Base-by-base conservation (phyloP, 768 basidiomycete genomes). In the Pluteus cervinus region DNA sequence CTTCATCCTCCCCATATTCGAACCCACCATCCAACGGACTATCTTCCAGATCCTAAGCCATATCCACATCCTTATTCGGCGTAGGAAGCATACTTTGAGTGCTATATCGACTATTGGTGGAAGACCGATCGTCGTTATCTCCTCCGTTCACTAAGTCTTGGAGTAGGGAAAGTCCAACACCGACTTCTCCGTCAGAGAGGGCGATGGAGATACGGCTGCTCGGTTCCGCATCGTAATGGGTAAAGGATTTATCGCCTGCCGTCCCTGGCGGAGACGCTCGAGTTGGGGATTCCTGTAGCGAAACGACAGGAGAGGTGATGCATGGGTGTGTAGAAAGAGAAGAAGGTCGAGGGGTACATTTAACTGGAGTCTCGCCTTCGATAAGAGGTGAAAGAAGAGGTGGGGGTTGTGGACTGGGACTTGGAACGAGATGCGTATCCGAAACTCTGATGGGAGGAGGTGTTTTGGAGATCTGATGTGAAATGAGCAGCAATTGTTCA, bases 141-240 rank as follows among this genome's bases (percentile, higher is more conserved):
- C 50, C 59, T 3, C 62, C 68, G 44, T 60, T 50, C 25, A 61
- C 56, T 49, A 75, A 55, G 26, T 66, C 68, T 45, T 76, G 74
- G 36, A 87, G 57, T 37, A 86, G 57, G 2, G 78, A 78, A 23
- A 86, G 57, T 2, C 85, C 85, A 25, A 87, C 86, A 0, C 79
- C 85, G 1, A 73, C 62, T 34, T 76, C 73, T 3, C 75, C 81
- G 40, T 82, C 81, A 2, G 74, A 75, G 37, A 64, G 44, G 5
- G 55, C 65, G 3, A 61, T 46, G 18, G 63, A 70, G 10, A 59
- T 46, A 17, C 65, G 55, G 5, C 34, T 22, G 48, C 48, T 18
- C 42, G 50, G 1, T 46, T 51, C 10, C 48, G 33, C 8, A 49
- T 49, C 36, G 20, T 38, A 43, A 24, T 48, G 52, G 42, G 46